These are phyloP conservation scores for Mortierella sp. DNA, from an alignment of 371 early-diverging fungal genomes.

Conservation along the genomic window DNA sequence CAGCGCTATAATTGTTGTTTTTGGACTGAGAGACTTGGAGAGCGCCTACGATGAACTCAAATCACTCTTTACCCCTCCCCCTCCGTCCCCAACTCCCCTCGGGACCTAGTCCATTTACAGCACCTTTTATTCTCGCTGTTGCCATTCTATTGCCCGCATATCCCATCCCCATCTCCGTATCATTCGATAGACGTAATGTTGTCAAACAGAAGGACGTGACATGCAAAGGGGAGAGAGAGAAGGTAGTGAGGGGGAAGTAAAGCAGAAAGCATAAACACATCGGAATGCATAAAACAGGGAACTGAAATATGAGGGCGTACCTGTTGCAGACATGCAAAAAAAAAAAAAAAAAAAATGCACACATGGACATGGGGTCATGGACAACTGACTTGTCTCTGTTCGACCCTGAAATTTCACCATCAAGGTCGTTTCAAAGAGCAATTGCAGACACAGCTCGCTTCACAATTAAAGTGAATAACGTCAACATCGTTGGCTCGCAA, in stretches of 20 bases:
- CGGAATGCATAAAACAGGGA: not conserved
- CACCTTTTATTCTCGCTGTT: not conserved
- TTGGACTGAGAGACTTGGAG: not conserved
- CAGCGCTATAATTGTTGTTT: not conserved
- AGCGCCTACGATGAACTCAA: not conserved
- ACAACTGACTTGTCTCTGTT: not conserved
- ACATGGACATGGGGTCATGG: not conserved
- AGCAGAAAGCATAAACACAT: not conserved
- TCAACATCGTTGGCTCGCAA: no score
- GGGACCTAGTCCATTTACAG: not conserved
- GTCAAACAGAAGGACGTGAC: not conserved
- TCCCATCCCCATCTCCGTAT: not conserved
- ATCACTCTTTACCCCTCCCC: no score
- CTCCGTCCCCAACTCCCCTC: not conserved
- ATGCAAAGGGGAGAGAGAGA: not conserved
- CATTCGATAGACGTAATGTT: not conserved
- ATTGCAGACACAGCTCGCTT: not conserved
- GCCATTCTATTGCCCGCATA: not conserved
- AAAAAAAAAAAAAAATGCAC: not conserved
- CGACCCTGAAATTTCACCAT: not conserved
- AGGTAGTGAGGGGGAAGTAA: not conserved
- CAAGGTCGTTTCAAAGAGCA: not conserved
- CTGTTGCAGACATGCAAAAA: not conserved
- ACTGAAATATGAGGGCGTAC: not conserved
- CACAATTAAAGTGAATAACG: no score